These are phyloP conservation scores for Dryas drummondii DNA, from an alignment of 306 rosid species.

Conservation along the genomic window DNA sequence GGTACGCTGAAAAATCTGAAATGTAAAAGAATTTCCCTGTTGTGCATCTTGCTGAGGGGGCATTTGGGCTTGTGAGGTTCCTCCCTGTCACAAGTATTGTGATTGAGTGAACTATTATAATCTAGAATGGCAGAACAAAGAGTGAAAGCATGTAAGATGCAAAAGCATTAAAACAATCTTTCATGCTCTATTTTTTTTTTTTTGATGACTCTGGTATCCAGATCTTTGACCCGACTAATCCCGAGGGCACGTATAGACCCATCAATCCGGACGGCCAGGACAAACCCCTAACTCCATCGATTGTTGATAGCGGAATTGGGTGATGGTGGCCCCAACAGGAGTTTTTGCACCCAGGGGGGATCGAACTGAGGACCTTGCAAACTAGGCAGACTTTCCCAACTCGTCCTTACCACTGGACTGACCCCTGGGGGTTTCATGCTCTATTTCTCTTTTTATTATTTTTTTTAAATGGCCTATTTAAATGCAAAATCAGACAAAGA, in stretches of 20 bases:
- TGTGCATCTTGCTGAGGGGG: constrained; percentile 64
- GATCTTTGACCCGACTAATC: too few species aligned
- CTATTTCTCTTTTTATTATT: not conserved
- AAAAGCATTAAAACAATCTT: not conserved
- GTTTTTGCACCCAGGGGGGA: too few species aligned
- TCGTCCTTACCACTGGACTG: too few species aligned
- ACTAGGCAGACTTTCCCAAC: too few species aligned
- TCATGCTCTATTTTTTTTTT: not conserved
- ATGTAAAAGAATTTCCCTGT: constrained; percentile 82
- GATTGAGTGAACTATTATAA: constrained; percentile 22
- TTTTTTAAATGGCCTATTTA: not conserved
- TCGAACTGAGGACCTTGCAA: too few species aligned
- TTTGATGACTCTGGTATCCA: too few species aligned
- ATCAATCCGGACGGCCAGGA: too few species aligned
- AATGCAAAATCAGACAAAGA: constrained; percentile 6
- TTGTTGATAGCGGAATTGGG: too few species aligned
- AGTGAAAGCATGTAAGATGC: not conserved
- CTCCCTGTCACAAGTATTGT: constrained; percentile 54
- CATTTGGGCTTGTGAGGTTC: constrained; percentile 51
- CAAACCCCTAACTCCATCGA: too few species aligned
- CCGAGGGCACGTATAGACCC: too few species aligned
- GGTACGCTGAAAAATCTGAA: constrained; percentile 90
- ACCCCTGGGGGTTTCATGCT: too few species aligned
- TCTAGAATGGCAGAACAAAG: constrained; percentile 3
- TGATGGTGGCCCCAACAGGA: too few species aligned